Conservation (phyloP, 1,284 basidiomycete genomes). For the Schizophyllum amplum region DNA sequence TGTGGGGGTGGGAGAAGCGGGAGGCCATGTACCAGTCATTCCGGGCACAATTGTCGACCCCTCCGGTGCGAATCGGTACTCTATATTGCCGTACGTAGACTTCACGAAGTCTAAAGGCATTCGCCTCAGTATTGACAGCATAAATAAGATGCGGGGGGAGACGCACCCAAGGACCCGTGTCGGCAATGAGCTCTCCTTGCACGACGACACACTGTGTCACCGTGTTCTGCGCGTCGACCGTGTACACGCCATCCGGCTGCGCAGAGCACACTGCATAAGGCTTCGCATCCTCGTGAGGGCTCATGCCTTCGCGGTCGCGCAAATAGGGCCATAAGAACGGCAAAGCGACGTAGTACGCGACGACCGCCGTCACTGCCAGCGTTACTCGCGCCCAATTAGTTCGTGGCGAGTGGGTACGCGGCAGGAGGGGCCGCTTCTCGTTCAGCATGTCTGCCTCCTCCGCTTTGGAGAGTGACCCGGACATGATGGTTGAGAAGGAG, state of each 20-base stretch:
- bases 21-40: constrained; percentile 15
- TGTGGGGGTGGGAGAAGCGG: neutral
- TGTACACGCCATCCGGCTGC: constrained; percentile 40
- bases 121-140: neutral
- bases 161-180: constrained; percentile 46
- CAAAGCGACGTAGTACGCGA: neutral
- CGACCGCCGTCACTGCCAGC: neutral
- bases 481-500: too few species aligned
- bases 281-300: neutral
- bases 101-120: neutral
- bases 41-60: constrained; percentile 53
- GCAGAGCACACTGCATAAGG: constrained; percentile 53
- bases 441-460: too few species aligned
- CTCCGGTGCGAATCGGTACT: constrained; percentile 21
- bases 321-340: neutral
- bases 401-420: too few species aligned
- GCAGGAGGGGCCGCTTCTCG: too few species aligned
- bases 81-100: neutral
- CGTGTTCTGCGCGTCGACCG: constrained; percentile 43
- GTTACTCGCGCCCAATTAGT: neutral
- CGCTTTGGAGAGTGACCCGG: too few species aligned
- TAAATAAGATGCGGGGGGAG: neutral
- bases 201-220: constrained; percentile 55
- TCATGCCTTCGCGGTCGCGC: neutral
- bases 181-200: constrained; percentile 37